Evolutionary conservation across 768 basidiomycete species (phyloP), one percentile per base, ranked within the genome.

Genomic region (Naematelia encephala): DNA sequence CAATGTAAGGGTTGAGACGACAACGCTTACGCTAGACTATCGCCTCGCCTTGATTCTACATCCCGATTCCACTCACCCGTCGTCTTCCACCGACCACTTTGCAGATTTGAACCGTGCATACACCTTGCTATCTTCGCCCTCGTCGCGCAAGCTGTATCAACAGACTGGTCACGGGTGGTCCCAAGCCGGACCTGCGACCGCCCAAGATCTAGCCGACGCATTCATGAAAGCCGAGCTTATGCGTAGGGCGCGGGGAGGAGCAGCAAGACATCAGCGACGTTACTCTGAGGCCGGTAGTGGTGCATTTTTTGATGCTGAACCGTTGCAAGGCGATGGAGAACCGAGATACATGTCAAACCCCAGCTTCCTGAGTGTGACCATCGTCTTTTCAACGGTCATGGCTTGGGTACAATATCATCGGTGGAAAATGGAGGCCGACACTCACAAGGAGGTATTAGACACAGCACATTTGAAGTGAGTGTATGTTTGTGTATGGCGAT

Each of bases 11-110:
- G 5, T 49, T n/a, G 51, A 21, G 46, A 19, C 46, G 19, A 10
- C 19, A n/a, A 47, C 50, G 43, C 14, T 43, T 25, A 54, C 10
- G 16, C 10, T 51, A 77, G 75, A 77, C 52, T 77, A 77, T 57
- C 63, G 64, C 27, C 68, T 77, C 4, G 75, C 75, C 1, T 57
- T 70, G n/a, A 55, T 77, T 4, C 62, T 75, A 19, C 75, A 77
- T 53, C 75, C 75, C n/a, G 75, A 77, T 49, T 73, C 75, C 2
- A 56, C 59, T 8, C 72, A 77, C 51, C 72, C 72, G 0, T 69
- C 72, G 3, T 59, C 75, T 5, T 73, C 68, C 0, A 65, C 68
- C 12, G 56, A 63, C 12, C 58, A 77, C 57, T 77, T 77, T 51
- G 54, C 68, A 16, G 63, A 55, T 8, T 64, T 77, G 19, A 53